Evolutionary conservation across 495 filamentous ascomycete genomes (phyloP).

Genomic region (Penicillium coprophilum): DNA sequence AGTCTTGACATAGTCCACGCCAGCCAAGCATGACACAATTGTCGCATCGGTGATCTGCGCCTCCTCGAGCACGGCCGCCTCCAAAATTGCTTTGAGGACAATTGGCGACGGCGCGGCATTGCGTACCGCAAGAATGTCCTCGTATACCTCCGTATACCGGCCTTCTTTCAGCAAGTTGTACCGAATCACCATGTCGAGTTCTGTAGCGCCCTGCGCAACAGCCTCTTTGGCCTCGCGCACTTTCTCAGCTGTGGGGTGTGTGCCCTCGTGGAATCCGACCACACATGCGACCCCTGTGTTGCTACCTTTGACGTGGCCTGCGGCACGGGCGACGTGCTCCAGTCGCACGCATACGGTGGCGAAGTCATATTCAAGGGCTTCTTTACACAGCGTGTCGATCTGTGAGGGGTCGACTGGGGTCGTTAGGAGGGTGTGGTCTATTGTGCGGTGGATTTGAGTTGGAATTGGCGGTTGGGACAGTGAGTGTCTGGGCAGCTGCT

Average conservation of each 20-base stretch:
- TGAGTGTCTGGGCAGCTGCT: constrained; percentile 26
- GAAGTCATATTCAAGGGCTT: constrained; percentile 59
- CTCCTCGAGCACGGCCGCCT: constrained; percentile 57
- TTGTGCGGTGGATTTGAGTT: constrained; percentile 37
- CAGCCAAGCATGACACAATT: constrained; percentile 57
- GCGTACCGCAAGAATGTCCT: constrained; percentile 57
- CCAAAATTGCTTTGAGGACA: constrained; percentile 64
- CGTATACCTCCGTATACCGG: constrained; percentile 53
- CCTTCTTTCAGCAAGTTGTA: constrained; percentile 51
- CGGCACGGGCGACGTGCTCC: constrained; percentile 52
- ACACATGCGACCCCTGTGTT: constrained; percentile 59
- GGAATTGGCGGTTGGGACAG: constrained; percentile 27
- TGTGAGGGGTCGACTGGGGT: constrained; percentile 51
- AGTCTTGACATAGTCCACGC: constrained; percentile 68
- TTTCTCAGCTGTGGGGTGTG: constrained; percentile 53
- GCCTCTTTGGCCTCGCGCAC: constrained; percentile 56
- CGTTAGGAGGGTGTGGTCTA: constrained; percentile 68
- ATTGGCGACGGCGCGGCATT: constrained; percentile 49
- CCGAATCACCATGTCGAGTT: constrained; percentile 70
- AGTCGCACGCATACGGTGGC: constrained; percentile 62
- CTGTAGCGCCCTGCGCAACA: constrained; percentile 55
- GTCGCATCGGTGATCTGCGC: constrained; percentile 60
- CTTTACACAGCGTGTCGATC: constrained; percentile 62
- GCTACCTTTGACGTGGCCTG: constrained; percentile 48
- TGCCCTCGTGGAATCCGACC: constrained; percentile 67